Conservation (phyloP, 2,329 filamentous ascomycete genomes). For the Colletotrichum paranaense region DNA sequence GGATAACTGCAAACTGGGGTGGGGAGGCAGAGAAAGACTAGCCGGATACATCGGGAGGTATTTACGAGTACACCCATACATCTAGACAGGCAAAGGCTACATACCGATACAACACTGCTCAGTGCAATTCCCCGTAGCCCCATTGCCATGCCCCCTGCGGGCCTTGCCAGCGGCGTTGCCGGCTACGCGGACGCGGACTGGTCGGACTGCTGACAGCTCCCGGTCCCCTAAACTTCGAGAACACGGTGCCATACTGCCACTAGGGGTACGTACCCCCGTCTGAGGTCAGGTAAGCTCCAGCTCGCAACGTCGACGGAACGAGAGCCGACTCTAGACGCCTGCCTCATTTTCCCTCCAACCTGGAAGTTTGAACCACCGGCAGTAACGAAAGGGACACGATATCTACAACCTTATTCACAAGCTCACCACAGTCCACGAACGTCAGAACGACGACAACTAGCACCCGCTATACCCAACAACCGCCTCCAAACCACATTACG, state of each 20-base stretch:
- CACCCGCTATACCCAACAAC: neutral
- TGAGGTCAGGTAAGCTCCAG: conserved; percentile 24
- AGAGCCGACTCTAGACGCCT: conserved; percentile 17
- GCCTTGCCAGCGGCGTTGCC: conserved; percentile 14
- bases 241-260: neutral
- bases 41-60: conserved; percentile 7
- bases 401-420: neutral
- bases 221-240: conserved; percentile 17
- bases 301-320: conserved; percentile 32
- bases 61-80: neutral
- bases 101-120: neutral
- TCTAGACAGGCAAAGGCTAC: neutral
- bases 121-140: conserved; percentile 1
- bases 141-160: neutral
- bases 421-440: neutral
- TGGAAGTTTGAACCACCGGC: neutral
- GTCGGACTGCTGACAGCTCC: conserved; percentile 28
- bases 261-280: neutral
- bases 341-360: neutral
- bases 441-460: neutral
- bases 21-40: conserved; percentile 4
- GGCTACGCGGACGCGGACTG: conserved; percentile 1
- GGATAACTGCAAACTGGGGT: neutral
- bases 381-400: neutral
- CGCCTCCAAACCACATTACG: neutral